Conservation (phyloP, 73 alveolate species). For the Tetrahymena elliotti region DNA sequence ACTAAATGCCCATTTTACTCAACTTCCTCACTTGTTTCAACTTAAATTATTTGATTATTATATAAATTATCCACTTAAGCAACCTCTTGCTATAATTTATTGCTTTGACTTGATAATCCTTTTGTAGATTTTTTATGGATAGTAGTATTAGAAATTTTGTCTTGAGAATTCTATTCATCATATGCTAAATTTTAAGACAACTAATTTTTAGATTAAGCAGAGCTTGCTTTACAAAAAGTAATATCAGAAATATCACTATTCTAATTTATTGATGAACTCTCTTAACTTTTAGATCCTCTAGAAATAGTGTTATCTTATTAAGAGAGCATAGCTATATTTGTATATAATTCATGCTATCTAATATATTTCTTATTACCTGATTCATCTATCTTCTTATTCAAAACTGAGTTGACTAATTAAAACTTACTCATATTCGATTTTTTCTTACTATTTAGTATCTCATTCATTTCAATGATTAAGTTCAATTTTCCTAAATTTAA, state of each 20-base stretch:
- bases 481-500: background rate
- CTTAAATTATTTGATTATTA: background rate
- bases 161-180: background rate
- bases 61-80: too few species aligned
- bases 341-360: background rate
- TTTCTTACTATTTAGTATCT: background rate
- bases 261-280: background rate
- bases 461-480: background rate
- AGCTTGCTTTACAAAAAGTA: background rate
- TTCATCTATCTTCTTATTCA: background rate
- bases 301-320: background rate
- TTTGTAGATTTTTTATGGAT: background rate
- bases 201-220: background rate
- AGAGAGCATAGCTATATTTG: background rate
- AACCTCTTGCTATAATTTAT: background rate
- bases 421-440: background rate
- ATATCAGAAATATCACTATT: background rate
- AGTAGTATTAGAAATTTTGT: background rate
- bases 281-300: background rate
- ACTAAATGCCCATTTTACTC: background rate
- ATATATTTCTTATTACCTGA: background rate
- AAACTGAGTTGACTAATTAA: background rate
- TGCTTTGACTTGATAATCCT: background rate
- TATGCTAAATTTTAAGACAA: background rate
- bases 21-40: background rate